Evolutionary conservation across 768 basidiomycete genomes (phyloP).

Genomic region (Tylopilus sp.): DNA sequence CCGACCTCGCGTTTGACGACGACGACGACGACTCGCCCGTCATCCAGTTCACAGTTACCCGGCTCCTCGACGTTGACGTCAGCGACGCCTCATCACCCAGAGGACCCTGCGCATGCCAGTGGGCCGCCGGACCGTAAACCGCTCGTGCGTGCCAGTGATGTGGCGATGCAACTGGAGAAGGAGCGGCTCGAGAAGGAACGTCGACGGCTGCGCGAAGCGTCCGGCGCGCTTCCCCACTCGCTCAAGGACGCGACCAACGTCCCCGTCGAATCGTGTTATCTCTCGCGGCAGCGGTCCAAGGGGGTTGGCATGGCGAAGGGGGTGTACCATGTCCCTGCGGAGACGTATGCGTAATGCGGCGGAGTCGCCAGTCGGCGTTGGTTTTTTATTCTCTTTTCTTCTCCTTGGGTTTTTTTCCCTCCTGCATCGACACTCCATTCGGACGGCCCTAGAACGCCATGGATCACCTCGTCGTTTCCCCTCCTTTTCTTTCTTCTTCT

Average conservation of each 20-base stretch:
- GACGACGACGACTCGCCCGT: constrained; percentile 19
- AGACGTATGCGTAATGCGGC: constrained; percentile 18
- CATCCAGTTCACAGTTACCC: constrained; percentile 19
- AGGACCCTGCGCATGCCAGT: constrained; percentile 5
- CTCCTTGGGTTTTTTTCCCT: too few species aligned
- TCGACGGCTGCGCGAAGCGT: constrained; percentile 24
- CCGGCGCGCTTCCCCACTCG: constrained; percentile 15
- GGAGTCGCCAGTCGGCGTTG: too few species aligned
- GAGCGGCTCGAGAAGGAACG: constrained; percentile 34
- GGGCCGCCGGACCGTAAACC: constrained; percentile 20
- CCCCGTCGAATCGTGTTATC: constrained; percentile 14
- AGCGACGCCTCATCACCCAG: constrained; percentile 11
- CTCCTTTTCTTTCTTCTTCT: background rate
- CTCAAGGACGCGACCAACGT: constrained; percentile 31
- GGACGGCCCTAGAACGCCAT: constrained; percentile 21
- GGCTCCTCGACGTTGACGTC: constrained; percentile 17
- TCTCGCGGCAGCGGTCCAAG: constrained; percentile 17
- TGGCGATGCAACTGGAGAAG: constrained; percentile 51
- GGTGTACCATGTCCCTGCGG: constrained; percentile 9
- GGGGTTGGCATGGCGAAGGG: constrained; percentile 16
- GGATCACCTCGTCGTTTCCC: background rate
- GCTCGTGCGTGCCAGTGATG: constrained; percentile 49
- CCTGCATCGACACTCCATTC: background rate
- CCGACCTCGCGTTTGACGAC: constrained; percentile 20
- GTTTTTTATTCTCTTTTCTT: background rate